phyloP scores from a whole-genome alignment of 257 asterid species.

The Scutellaria barbata region DNA sequence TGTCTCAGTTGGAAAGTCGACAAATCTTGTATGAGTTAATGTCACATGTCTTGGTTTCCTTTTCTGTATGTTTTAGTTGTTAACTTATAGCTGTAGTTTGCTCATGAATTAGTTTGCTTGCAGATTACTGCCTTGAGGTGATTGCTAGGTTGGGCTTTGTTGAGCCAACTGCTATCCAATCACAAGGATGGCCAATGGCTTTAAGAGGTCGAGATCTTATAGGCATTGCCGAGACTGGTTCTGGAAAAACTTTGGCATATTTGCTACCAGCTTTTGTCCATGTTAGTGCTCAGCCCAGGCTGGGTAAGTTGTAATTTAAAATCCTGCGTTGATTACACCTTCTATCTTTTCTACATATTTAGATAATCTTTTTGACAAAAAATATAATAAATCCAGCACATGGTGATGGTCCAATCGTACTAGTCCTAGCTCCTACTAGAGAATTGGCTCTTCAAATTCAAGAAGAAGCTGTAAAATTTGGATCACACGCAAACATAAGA shows the following conservation, averaged over 20 bases:
- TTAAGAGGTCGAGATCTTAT: constrained; percentile 87
- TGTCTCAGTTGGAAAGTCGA: constrained; percentile 8
- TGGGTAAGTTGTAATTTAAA: constrained; percentile 54
- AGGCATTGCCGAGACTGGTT: constrained; percentile 97
- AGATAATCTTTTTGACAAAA: constrained; percentile 13
- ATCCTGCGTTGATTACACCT: constrained; percentile 1
- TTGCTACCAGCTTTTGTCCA: constrained; percentile 88
- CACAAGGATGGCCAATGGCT: constrained; percentile 99
- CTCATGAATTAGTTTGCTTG: constrained; percentile 39
- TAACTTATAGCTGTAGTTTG: constrained; percentile 14
- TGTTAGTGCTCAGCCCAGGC: constrained; percentile 83
- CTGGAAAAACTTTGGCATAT: constrained; percentile 91
- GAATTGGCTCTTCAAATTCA: constrained; percentile 95
- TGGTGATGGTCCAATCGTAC: constrained; percentile 87
- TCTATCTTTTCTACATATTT: constrained; percentile 6
- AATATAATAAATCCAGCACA: constrained; percentile 48
- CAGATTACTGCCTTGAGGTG: constrained; percentile 84
- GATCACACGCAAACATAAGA: constrained; percentile 65
- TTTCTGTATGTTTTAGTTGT: constrained; percentile 6
- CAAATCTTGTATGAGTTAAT: neutral
- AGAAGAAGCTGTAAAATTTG: constrained; percentile 81
- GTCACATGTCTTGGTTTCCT: constrained; percentile 6
- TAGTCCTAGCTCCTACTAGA: constrained; percentile 91
- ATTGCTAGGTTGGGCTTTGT: constrained; percentile 75
- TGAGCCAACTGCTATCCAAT: constrained; percentile 91